A percentile compares a stretch with the other conserved stretches of the same genome.
These are phyloP conservation scores for Solidago caesia DNA, from an alignment of 129 eudicot species.

Conservation along the genomic window DNA sequence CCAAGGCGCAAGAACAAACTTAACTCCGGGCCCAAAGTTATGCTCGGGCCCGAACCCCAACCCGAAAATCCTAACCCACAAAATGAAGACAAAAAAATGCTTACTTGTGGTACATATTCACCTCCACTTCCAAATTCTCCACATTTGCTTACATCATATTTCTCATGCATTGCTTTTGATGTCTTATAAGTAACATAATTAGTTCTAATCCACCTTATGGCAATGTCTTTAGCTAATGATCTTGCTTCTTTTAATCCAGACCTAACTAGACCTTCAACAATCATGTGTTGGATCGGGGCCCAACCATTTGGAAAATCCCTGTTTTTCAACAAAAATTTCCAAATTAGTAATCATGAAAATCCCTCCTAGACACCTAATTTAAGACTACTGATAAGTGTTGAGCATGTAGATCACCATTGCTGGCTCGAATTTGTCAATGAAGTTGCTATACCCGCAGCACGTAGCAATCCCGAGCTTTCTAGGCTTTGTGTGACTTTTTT, in stretches of 20 bases:
- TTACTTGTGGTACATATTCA: conserved; percentile 93
- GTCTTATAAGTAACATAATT: conserved; percentile 61
- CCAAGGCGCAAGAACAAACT: not conserved
- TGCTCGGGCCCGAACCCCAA: not conserved
- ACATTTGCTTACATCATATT: conserved; percentile 77
- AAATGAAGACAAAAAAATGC: not conserved
- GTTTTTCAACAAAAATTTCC: conserved; percentile 3
- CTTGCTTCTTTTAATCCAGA: conserved; percentile 58
- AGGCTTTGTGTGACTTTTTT: conserved; percentile 67
- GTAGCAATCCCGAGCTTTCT: conserved; percentile 58
- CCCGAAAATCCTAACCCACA: not conserved
- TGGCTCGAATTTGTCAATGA: conserved; percentile 76
- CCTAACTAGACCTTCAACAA: conserved; percentile 70
- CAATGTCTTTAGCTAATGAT: conserved; percentile 70
- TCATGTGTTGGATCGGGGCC: conserved; percentile 94
- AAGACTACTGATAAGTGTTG: not conserved
- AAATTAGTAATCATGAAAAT: not conserved
- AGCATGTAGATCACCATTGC: conserved; percentile 58
- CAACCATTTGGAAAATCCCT: conserved; percentile 99
- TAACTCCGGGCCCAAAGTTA: not conserved
- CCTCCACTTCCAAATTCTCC: conserved; percentile 92
- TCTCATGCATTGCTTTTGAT: conserved; percentile 76
- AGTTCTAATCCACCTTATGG: conserved; percentile 74
- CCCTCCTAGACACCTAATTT: not conserved
- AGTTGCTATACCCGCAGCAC: conserved; percentile 77